These are phyloP conservation scores for Verticillium nonalfalfae DNA, from an alignment of 2,329 filamentous ascomycete genomes.

Conservation along the genomic window DNA sequence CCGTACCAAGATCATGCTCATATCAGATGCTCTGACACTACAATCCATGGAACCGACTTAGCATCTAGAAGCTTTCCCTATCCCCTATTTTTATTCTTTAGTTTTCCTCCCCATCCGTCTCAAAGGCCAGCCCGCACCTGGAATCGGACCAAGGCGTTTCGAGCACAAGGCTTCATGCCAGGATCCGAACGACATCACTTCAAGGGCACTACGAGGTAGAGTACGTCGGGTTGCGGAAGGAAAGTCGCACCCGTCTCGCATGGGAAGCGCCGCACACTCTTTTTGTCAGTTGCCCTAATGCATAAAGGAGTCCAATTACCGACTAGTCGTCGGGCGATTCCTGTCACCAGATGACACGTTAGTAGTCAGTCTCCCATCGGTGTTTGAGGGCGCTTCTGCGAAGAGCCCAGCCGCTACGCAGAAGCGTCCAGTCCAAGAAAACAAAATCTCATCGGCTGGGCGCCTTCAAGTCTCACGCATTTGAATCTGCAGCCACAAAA, in stretches of 20 bases:
- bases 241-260: background rate
- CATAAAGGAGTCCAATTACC: no score
- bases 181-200: background rate
- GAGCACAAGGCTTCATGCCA: background rate
- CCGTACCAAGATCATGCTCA: background rate
- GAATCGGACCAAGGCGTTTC: background rate
- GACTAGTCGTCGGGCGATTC: no score
- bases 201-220: no score
- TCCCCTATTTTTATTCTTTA: no score
- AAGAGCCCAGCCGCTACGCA: no score
- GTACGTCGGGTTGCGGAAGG: background rate
- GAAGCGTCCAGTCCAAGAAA: background rate
- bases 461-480: background rate
- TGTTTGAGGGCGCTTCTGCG: background rate
- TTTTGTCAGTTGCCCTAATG: no score
- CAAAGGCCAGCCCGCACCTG: background rate
- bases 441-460: background rate
- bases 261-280: background rate
- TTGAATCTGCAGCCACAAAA: background rate
- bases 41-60: background rate
- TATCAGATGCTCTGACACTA: background rate
- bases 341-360: no score
- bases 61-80: no score
- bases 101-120: background rate
- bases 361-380: no score